phyloP scores from a whole-genome alignment of 2,329 filamentous ascomycete species.

The Colletotrichum costaricense region DNA sequence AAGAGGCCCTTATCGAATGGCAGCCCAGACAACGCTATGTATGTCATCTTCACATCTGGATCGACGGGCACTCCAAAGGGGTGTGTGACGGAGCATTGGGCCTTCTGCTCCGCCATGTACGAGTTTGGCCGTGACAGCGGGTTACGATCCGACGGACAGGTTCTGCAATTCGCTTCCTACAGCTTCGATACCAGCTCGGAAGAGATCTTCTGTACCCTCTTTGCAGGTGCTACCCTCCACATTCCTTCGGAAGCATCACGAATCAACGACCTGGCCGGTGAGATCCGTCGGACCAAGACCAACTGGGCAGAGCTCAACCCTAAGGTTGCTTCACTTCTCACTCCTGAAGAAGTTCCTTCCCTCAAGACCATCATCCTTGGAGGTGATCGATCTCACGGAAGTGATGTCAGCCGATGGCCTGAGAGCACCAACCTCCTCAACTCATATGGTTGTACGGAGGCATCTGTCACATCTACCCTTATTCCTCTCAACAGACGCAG shows the following conservation, averaged over 20 bases:
- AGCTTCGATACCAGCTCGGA: constrained; percentile 64
- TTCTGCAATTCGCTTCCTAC: constrained; percentile 59
- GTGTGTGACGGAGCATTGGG: background rate
- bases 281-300: constrained; percentile 61
- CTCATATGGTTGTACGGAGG: constrained; percentile 42
- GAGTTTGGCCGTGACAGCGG: constrained; percentile 22
- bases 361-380: constrained; percentile 49
- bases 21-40: background rate
- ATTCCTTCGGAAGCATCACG: constrained; percentile 63
- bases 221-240: constrained; percentile 68
- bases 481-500: background rate
- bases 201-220: constrained; percentile 63
- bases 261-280: constrained; percentile 59
- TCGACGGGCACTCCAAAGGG: background rate
- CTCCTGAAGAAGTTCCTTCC: constrained; percentile 47
- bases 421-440: constrained; percentile 15
- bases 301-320: constrained; percentile 68
- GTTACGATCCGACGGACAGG: background rate
- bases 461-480: constrained; percentile 60
- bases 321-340: constrained; percentile 60
- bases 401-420: constrained; percentile 37
- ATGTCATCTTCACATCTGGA: background rate
- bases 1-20: background rate
- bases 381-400: constrained; percentile 38
- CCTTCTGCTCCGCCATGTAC: background rate